These are phyloP conservation scores for Penicillium chermesinum DNA, from an alignment of 495 filamentous ascomycete species.

Conservation along the genomic window DNA sequence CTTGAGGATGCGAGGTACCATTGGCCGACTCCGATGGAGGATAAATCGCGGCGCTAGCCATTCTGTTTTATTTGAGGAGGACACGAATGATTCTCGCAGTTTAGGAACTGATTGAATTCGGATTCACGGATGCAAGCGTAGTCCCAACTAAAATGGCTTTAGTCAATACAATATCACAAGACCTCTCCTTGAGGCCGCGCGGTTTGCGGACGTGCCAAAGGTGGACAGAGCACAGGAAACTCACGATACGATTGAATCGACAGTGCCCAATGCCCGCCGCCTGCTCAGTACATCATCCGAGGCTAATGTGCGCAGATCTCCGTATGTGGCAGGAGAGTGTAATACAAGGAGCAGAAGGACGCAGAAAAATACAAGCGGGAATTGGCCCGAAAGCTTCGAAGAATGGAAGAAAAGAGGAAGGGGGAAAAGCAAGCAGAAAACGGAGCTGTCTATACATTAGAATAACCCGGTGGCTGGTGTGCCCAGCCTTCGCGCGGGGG, in stretches of 20 bases:
- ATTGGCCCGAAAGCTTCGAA: neutral
- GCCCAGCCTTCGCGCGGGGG: constrained; percentile 27
- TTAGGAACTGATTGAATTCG: neutral
- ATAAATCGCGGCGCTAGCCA: constrained; percentile 18
- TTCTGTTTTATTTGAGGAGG: neutral
- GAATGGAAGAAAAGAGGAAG: constrained; percentile 7
- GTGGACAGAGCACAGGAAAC: too few species aligned
- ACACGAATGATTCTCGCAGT: neutral
- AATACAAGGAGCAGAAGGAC: constrained; percentile 10
- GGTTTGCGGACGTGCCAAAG: too few species aligned
- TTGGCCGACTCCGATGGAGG: constrained; percentile 22
- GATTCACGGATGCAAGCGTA: neutral
- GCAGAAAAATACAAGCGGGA: neutral
- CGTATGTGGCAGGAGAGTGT: constrained; percentile 2
- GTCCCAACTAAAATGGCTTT: constrained; percentile 6
- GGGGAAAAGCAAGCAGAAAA: constrained; percentile 1
- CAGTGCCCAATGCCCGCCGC: constrained; percentile 19
- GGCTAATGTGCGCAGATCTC: constrained; percentile 3
- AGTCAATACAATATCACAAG: constrained; percentile 3
- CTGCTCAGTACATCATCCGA: constrained; percentile 19
- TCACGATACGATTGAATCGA: constrained; percentile 16
- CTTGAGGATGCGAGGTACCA: constrained; percentile 6
- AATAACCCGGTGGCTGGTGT: constrained; percentile 29
- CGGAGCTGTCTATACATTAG: constrained; percentile 13
- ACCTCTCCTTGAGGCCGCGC: constrained; percentile 2